Evolutionary conservation across 768 basidiomycete genomes (phyloP), one percentile per base, ranked within the genome.

Genomic region (Boletellus emodensis): DNA sequence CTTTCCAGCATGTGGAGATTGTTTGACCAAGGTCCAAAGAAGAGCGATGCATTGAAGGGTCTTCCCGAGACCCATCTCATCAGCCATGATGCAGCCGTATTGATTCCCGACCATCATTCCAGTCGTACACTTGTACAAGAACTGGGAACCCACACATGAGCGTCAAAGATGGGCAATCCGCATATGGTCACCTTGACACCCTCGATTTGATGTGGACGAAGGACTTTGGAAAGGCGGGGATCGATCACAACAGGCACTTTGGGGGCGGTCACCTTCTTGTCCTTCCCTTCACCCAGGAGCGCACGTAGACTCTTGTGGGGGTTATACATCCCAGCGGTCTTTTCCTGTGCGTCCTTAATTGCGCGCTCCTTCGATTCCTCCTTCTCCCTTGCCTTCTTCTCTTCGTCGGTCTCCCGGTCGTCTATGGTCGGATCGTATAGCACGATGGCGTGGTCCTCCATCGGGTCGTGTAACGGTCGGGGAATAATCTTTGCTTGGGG

Each of bases 231-330:
- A 33, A 99, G 71, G 35, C 80, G 76, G 5, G 95, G 95, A 64
- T 97, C 95, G 38, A 99, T 96, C 35, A 99, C 96, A 11, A 99
- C 95, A 3, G 95, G 88, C 3, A 99, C 92, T 69, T 96, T 98
- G 13, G 78, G 73, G 17, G 72, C 69, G 47, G 78, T 75, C 53
- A 78, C 76, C 63, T 85, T 86, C 73, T 83, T 82, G 59, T 79
- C 80, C 56, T 77, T 79, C 18, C 78, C 79, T 62, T 89, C 82
- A 17, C 90, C 92, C 10, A 92, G 73, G 52, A 93, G 70, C 47
- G 80, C 75, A 63, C 83, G 85, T 56, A 99, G 69, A 62, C 85
- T 94, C 76, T 94, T 96, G 72, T 99, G 95, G 3, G 93, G 93
- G 63, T 91, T 91, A 66, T 77, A 88, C 76, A 86, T 72, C 34